phyloP scores from a whole-genome alignment of 495 filamentous ascomycete genomes.

The Rostrohypoxylon terebratum region DNA sequence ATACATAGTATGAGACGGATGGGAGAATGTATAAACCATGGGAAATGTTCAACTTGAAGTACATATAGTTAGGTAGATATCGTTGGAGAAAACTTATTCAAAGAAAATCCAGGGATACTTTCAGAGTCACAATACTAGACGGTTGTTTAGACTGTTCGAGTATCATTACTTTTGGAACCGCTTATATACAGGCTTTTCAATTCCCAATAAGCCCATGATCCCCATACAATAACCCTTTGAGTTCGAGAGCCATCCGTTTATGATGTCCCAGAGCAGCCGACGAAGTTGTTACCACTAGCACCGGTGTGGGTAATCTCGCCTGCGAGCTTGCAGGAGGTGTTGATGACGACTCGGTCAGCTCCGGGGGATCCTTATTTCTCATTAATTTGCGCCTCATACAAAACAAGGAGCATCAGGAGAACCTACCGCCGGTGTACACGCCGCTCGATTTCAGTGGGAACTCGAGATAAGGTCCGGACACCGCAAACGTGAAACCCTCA shows the following conservation, averaged over 20 bases:
- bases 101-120: neutral
- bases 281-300: slow-evolving; percentile 71
- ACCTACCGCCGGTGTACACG: slow-evolving; percentile 66
- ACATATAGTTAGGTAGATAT: neutral
- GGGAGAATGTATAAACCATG: neutral
- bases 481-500: slow-evolving; percentile 71
- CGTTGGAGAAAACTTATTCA: neutral
- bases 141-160: neutral
- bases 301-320: slow-evolving; percentile 74
- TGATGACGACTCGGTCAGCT: slow-evolving; percentile 72
- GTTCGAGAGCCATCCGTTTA: slow-evolving; percentile 6
- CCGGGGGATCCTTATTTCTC: slow-evolving; percentile 60
- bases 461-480: slow-evolving; percentile 70
- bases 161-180: neutral
- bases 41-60: neutral
- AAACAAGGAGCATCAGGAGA: neutral
- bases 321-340: slow-evolving; percentile 60
- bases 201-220: neutral
- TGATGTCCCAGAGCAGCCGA: slow-evolving; percentile 53
- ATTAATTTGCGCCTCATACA: slow-evolving; percentile 2
- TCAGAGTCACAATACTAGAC: neutral
- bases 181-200: neutral
- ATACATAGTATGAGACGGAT: neutral
- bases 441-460: slow-evolving; percentile 69
- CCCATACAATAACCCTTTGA: neutral